Percentiles rank a stretch among this genome's conserved stretches.
These are phyloP conservation scores for Globisporangium mamillatum DNA, from an alignment of 352 stramenopile species.

Conservation along the genomic window DNA sequence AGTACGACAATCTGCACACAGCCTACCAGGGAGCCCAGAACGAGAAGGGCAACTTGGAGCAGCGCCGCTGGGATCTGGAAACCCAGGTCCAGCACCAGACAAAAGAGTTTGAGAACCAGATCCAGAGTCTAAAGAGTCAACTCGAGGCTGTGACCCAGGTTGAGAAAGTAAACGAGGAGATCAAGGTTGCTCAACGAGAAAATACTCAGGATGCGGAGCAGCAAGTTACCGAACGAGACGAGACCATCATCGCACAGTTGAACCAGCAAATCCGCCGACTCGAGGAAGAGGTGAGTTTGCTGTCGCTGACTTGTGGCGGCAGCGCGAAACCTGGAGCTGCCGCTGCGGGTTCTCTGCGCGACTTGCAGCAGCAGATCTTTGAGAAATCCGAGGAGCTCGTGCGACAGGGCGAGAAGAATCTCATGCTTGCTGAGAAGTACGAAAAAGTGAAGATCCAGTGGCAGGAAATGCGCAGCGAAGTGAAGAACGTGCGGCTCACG, in stretches of 20 bases:
- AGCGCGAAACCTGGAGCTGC: slow-evolving; percentile 23
- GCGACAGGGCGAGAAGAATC: slow-evolving; percentile 65
- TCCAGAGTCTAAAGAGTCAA: slow-evolving; percentile 15
- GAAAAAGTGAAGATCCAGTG: slow-evolving; percentile 45
- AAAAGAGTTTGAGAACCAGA: slow-evolving; percentile 30
- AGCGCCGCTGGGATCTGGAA: slow-evolving; percentile 24
- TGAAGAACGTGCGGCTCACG: slow-evolving; percentile 41
- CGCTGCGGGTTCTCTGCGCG: slow-evolving; percentile 29
- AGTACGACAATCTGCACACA: slow-evolving; percentile 49
- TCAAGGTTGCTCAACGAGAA: background rate
- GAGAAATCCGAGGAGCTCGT: slow-evolving; percentile 73
- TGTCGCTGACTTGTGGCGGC: slow-evolving; percentile 30
- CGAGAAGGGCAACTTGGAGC: slow-evolving; percentile 24
- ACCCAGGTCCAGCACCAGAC: slow-evolving; percentile 19
- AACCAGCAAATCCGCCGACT: slow-evolving; percentile 37
- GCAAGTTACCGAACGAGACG: slow-evolving; percentile 34
- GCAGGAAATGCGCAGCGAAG: slow-evolving; percentile 47
- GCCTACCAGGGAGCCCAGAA: slow-evolving; percentile 34
- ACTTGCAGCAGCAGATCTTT: slow-evolving; percentile 71
- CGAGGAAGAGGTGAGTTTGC: slow-evolving; percentile 49
- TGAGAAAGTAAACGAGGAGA: background rate
- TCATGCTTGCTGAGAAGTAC: slow-evolving; percentile 39
- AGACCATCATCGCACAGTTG: slow-evolving; percentile 34
- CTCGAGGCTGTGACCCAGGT: background rate
- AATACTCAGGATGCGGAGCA: slow-evolving; percentile 26